Percentiles rank a stretch among this genome's conserved stretches.
Evolutionary conservation across 75 land plant genomes (phyloP).

Genomic region (Chamaecyparis obtusa): DNA sequence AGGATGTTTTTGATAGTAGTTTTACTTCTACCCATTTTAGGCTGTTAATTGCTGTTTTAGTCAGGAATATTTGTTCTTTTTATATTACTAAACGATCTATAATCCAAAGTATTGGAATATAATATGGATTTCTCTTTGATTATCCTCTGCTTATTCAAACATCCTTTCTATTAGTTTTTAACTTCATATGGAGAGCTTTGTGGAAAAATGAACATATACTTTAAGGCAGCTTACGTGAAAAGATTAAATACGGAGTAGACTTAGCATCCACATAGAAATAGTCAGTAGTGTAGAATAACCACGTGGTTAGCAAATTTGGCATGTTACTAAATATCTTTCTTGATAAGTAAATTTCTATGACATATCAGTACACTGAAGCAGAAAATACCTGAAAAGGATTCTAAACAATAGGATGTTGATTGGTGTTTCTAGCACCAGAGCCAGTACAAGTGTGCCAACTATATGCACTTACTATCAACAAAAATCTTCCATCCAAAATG

Average conservation of each 20-base stretch:
- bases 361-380: background rate
- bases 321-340: background rate
- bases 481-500: background rate
- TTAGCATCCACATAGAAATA: background rate
- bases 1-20: background rate
- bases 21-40: background rate
- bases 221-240: background rate
- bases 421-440: background rate
- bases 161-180: background rate
- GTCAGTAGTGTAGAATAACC: background rate
- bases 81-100: background rate
- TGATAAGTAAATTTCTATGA: background rate
- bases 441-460: background rate
- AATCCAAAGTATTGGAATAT: background rate
- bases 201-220: background rate
- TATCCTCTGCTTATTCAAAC: background rate
- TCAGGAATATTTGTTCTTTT: too few relatives aligned
- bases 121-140: background rate
- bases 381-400: background rate
- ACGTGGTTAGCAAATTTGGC: background rate
- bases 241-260: background rate
- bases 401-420: too few relatives aligned
- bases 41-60: background rate
- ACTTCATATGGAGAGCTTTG: background rate
- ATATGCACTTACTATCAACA: background rate